These are phyloP conservation scores for Pseudogymnoascus sp. DNA, from an alignment of 2,329 filamentous ascomycete species.

Conservation along the genomic window DNA sequence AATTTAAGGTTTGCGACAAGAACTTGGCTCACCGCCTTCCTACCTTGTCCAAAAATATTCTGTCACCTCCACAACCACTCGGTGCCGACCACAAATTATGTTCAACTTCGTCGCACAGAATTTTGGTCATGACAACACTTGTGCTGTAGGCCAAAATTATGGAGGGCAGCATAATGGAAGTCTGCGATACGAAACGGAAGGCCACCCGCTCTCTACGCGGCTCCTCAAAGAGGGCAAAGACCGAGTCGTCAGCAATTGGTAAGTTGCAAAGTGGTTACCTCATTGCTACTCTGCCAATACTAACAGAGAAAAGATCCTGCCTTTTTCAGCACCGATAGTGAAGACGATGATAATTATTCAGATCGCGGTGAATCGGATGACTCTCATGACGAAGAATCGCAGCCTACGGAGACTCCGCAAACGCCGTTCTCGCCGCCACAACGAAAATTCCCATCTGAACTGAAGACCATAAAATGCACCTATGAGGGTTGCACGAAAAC, in stretches of 20 bases:
- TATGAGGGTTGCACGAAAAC: slow-evolving; percentile 68
- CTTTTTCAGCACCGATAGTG: slow-evolving; percentile 28
- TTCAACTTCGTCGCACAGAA: not conserved
- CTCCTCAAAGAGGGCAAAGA: slow-evolving; percentile 18
- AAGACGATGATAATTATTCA: slow-evolving; percentile 33
- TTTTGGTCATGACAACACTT: slow-evolving; percentile 6
- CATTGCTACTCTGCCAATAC: not conserved
- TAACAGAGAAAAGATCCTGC: not conserved
- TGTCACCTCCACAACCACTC: slow-evolving; percentile 9
- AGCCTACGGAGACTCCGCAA: slow-evolving; percentile 34
- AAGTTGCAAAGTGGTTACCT: not conserved
- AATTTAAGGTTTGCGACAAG: slow-evolving; percentile 24
- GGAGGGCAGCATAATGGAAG: slow-evolving; percentile 18
- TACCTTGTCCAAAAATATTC: not conserved
- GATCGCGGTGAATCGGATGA: slow-evolving; percentile 27
- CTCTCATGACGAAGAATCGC: slow-evolving; percentile 28
- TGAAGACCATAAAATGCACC: slow-evolving; percentile 71
- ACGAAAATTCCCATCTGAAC: slow-evolving; percentile 54
- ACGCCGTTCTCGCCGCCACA: slow-evolving; percentile 42
- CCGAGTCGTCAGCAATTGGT: slow-evolving; percentile 13
- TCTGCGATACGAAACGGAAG: slow-evolving; percentile 19
- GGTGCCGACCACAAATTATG: slow-evolving; percentile 7
- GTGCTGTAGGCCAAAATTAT: not conserved
- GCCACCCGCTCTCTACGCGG: slow-evolving; percentile 13
- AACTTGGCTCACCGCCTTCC: slow-evolving; percentile 10